A percentile compares a stretch with the other conserved stretches of the same genome.
phyloP scores from a whole-genome alignment of 441 rosid species.

The Erysimum pusillum region DNA sequence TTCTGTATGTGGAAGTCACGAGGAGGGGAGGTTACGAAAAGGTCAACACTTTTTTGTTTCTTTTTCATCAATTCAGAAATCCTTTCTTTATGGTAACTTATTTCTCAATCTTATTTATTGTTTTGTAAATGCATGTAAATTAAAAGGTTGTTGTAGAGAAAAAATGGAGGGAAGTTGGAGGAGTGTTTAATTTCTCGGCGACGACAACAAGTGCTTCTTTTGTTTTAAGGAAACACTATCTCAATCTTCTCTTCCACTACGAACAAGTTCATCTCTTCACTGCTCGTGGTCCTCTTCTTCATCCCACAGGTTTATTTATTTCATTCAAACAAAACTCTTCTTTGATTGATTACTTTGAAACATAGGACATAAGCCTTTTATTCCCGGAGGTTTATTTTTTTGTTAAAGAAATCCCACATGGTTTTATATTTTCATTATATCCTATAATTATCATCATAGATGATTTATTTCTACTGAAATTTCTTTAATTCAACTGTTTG shows the following conservation, averaged over 20 bases:
- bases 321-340: too few species aligned
- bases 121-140: constrained; percentile 44
- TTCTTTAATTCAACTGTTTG: neutral
- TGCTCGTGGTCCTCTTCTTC: constrained; percentile 66
- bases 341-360: too few species aligned
- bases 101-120: neutral
- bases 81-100: constrained; percentile 5
- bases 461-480: neutral
- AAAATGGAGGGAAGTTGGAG: constrained; percentile 99
- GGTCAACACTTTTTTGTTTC: constrained; percentile 53
- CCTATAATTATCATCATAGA: neutral
- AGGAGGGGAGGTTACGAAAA: constrained; percentile 91
- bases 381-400: too few species aligned
- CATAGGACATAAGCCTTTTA: too few species aligned
- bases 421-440: neutral
- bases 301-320: constrained; percentile 59
- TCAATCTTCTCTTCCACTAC: constrained; percentile 82
- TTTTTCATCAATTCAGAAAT: constrained; percentile 19
- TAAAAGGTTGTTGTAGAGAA: constrained; percentile 88
- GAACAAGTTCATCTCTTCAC: constrained; percentile 90
- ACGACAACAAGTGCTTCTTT: constrained; percentile 98
- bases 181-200: constrained; percentile 83
- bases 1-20: constrained; percentile 89
- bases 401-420: too few species aligned
- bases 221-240: constrained; percentile 90